Percentiles rank a stretch among this genome's conserved stretches.
These are phyloP conservation scores for Pseudogymnoascus sp. DNA, from an alignment of 2,329 filamentous ascomycete genomes.

Conservation along the genomic window DNA sequence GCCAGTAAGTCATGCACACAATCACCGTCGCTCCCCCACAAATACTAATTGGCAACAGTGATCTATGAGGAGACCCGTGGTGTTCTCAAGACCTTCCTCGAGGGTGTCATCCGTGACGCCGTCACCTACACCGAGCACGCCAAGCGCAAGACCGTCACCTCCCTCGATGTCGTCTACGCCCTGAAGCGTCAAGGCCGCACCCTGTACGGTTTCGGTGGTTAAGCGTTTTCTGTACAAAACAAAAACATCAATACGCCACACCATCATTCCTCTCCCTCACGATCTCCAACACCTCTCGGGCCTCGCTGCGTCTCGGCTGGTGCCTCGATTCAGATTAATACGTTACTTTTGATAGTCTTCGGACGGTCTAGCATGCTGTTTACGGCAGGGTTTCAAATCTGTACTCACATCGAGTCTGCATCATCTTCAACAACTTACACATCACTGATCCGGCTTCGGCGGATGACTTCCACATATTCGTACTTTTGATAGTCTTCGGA, in stretches of 20 bases:
- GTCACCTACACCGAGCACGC: slow-evolving; percentile 79
- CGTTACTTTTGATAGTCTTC: slow-evolving; percentile 29
- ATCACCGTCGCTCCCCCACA: background rate
- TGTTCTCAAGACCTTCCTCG: slow-evolving; percentile 78
- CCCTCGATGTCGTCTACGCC: slow-evolving; percentile 56
- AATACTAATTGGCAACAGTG: slow-evolving; percentile 39
- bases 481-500: slow-evolving; percentile 31
- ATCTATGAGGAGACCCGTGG: slow-evolving; percentile 79
- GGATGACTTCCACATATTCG: slow-evolving; percentile 14
- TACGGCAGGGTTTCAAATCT: slow-evolving; percentile 27
- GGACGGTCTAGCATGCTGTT: slow-evolving; percentile 32
- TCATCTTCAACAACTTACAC: slow-evolving; percentile 15
- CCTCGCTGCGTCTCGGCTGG: background rate
- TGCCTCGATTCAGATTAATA: slow-evolving; percentile 12
- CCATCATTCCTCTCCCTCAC: slow-evolving; percentile 17
- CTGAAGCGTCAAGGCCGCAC: slow-evolving; percentile 59
- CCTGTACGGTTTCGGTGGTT: slow-evolving; percentile 64
- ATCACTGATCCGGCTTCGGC: slow-evolving; percentile 19
- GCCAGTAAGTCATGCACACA: slow-evolving; percentile 54
- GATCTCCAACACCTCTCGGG: background rate
- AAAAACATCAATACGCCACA: slow-evolving; percentile 8
- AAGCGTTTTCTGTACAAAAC: slow-evolving; percentile 21
- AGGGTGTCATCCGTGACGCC: slow-evolving; percentile 71
- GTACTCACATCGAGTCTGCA: slow-evolving; percentile 13
- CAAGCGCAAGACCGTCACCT: slow-evolving; percentile 68